phyloP scores from a whole-genome alignment of 371 early-diverging fungal genomes.

The Chytridium lagenaria region DNA sequence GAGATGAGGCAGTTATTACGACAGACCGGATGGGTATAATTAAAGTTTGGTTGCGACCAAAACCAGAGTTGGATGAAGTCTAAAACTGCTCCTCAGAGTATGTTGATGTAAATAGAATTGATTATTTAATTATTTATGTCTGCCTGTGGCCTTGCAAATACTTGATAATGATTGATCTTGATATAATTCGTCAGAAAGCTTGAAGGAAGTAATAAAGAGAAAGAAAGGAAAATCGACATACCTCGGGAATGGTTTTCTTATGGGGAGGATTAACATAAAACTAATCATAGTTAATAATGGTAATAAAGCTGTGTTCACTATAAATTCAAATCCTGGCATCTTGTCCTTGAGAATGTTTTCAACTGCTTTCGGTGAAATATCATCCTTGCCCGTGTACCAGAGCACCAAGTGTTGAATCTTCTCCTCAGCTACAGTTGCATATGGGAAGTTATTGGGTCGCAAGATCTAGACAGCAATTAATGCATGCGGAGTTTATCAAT shows the following conservation, averaged over 20 bases:
- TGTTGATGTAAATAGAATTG: neutral
- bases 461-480: no score
- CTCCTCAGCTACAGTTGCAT: slow-evolving; percentile 21
- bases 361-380: neutral
- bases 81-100: neutral
- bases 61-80: slow-evolving; percentile 1
- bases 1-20: slow-evolving; percentile 84
- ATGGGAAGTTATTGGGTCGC: slow-evolving; percentile 30
- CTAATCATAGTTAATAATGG: neutral
- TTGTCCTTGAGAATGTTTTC: slow-evolving; percentile 6
- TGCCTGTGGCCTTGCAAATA: slow-evolving; percentile 20
- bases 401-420: slow-evolving; percentile 32
- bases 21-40: slow-evolving; percentile 82
- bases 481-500: neutral
- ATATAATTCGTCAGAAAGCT: neutral
- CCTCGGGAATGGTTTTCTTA: slow-evolving; percentile 33
- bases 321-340: slow-evolving; percentile 16
- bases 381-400: slow-evolving; percentile 29
- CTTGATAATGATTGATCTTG: slow-evolving; percentile 31
- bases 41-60: slow-evolving; percentile 82
- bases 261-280: slow-evolving; percentile 21
- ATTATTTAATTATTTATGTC: neutral
- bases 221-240: neutral
- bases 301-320: neutral
- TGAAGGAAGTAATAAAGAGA: neutral